A percentile compares a stretch with the other conserved stretches of the same genome.
These are phyloP conservation scores for Geranomyces michiganensis DNA, from an alignment of 192 early-diverging fungal genomes.

Conservation along the genomic window DNA sequence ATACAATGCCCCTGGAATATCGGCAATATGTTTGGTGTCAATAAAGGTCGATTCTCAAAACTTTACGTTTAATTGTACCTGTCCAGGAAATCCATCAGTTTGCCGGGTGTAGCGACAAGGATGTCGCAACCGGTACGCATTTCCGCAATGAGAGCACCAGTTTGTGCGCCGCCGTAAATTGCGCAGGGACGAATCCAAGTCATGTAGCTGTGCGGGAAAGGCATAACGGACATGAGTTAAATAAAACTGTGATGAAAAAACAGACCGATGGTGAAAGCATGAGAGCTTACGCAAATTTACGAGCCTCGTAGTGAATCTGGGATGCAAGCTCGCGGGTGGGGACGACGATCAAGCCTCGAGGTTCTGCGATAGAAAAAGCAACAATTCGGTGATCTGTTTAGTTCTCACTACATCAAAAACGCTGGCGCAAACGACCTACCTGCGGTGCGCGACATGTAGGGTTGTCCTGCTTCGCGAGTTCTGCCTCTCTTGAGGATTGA, in stretches of 20 bases:
- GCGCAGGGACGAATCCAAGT: conserved; percentile 84
- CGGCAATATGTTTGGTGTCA: no score
- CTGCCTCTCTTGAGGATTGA: conserved; percentile 30
- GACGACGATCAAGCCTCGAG: conserved; percentile 86
- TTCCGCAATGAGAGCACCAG: conserved; percentile 87
- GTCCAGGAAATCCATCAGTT: conserved; percentile 85
- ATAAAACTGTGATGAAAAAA: neutral
- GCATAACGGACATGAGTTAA: conserved; percentile 53
- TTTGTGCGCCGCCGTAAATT: conserved; percentile 89
- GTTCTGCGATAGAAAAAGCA: conserved; percentile 52
- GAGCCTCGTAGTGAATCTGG: conserved; percentile 88
- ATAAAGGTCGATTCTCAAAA: no score
- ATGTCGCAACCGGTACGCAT: conserved; percentile 90
- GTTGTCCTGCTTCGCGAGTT: neutral
- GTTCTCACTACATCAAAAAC: no score
- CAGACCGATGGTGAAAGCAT: conserved; percentile 56
- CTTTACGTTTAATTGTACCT: no score
- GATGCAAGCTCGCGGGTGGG: conserved; percentile 91
- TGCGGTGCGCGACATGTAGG: no score
- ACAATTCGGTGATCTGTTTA: no score
- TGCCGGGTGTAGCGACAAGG: conserved; percentile 89
- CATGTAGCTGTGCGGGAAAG: conserved; percentile 51
- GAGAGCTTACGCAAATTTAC: conserved; percentile 81
- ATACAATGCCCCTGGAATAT: conserved; percentile 58
- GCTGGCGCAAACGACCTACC: no score